phyloP scores from a whole-genome alignment of 1,284 basidiomycete species.

The Mycosarcoma maydis region DNA sequence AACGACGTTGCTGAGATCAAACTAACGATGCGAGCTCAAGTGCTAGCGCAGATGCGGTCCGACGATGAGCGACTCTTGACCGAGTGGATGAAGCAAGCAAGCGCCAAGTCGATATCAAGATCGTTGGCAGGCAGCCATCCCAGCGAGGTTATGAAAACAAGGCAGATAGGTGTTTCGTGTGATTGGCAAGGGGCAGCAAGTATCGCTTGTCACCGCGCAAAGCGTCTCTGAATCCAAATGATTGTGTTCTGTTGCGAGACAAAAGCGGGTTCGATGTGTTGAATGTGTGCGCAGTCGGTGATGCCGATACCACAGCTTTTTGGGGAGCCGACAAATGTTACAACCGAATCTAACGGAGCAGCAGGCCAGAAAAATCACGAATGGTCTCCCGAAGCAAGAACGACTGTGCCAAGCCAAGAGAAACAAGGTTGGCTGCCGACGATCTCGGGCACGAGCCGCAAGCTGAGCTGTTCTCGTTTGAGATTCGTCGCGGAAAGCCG shows the following conservation, averaged over 20 bases:
- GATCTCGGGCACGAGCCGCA: too few relatives aligned
- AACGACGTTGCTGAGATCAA: neutral
- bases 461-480: too few relatives aligned
- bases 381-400: too few relatives aligned
- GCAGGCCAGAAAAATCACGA: too few relatives aligned
- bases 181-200: too few relatives aligned
- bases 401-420: neutral
- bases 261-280: neutral
- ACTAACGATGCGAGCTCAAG: neutral
- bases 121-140: conserved; percentile 4
- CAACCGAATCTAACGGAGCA: neutral
- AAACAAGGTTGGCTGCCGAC: too few relatives aligned
- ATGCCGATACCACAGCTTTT: neutral
- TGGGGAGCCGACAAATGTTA: neutral
- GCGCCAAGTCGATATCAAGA: neutral
- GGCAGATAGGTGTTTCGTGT: neutral
- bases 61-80: neutral
- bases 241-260: too few relatives aligned
- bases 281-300: neutral
- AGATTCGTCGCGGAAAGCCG: too few relatives aligned
- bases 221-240: too few relatives aligned
- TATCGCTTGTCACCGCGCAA: too few relatives aligned
- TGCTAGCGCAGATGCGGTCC: neutral
- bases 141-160: too few relatives aligned
- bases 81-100: neutral